Percentiles rank a stretch among this genome's conserved stretches.
These are phyloP conservation scores for Hippophae tibetana DNA, from an alignment of 306 rosid genomes.

Conservation along the genomic window DNA sequence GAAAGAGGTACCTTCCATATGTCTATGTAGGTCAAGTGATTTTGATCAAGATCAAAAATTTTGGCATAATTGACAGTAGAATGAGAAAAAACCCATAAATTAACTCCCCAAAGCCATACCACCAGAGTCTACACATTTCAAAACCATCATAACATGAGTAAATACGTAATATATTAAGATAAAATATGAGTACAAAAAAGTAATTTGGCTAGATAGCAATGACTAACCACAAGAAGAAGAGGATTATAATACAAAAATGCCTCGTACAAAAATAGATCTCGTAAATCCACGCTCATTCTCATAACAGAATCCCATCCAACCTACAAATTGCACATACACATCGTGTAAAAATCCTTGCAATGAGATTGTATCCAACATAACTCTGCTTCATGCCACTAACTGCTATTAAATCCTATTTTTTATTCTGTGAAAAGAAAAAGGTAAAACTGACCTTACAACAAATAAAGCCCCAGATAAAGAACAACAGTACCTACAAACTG, in stretches of 20 bases:
- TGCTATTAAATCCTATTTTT: not conserved
- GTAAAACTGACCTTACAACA: slow-evolving; percentile 78
- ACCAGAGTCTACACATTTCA: slow-evolving; percentile 61
- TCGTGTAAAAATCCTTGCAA: slow-evolving; percentile 19
- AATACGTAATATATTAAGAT: slow-evolving; percentile 7
- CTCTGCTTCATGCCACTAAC: slow-evolving; percentile 7
- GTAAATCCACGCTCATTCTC: slow-evolving; percentile 94
- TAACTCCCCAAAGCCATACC: slow-evolving; percentile 98
- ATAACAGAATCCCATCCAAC: slow-evolving; percentile 96
- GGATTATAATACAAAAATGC: slow-evolving; percentile 98
- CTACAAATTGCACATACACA: slow-evolving; percentile 35
- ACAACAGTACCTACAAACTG: slow-evolving; percentile 62
- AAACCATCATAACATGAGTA: slow-evolving; percentile 17
- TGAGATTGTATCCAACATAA: slow-evolving; percentile 13
- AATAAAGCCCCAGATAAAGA: slow-evolving; percentile 70
- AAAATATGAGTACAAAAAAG: slow-evolving; percentile 5
- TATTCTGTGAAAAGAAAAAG: not conserved
- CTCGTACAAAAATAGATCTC: slow-evolving; percentile 82
- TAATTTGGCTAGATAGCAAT: slow-evolving; percentile 6
- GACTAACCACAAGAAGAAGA: slow-evolving; percentile 86
- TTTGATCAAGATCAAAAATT: slow-evolving; percentile 85
- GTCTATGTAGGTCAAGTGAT: slow-evolving; percentile 76
- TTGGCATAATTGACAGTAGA: slow-evolving; percentile 60
- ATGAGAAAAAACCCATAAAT: slow-evolving; percentile 74
- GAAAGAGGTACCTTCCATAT: slow-evolving; percentile 77